Conservation (phyloP, 1,284 basidiomycete species). For the Xerocomus nothofagi region DNA sequence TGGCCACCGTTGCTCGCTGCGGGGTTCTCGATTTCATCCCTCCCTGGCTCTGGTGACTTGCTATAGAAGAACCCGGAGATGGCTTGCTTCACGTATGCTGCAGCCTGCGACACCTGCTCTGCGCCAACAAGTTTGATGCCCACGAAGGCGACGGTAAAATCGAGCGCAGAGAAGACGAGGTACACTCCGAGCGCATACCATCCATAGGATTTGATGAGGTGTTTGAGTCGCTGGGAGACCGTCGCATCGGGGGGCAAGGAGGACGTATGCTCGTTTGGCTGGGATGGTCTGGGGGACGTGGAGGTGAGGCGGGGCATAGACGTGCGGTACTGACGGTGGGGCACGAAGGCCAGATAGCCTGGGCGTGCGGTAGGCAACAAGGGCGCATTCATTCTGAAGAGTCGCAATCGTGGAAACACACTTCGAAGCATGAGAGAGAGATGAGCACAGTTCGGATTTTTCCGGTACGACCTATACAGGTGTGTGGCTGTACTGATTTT, state of each 20-base stretch:
- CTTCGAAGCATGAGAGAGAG: constrained; percentile 20
- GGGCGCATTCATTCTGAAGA: constrained; percentile 38
- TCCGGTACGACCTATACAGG: constrained; percentile 28
- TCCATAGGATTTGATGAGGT: constrained; percentile 88
- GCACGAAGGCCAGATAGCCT: constrained; percentile 28
- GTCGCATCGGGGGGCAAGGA: constrained; percentile 47
- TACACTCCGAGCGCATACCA: constrained; percentile 93
- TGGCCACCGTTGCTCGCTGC: constrained; percentile 41
- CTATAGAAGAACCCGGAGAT: constrained; percentile 44
- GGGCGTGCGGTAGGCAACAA: constrained; percentile 43
- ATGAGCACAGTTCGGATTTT: constrained; percentile 3
- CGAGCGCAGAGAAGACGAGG: constrained; percentile 65
- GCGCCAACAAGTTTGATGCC: constrained; percentile 88
- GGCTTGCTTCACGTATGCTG: constrained; percentile 57
- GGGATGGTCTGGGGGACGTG: background rate
- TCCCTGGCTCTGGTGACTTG: constrained; percentile 61
- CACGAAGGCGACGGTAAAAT: constrained; percentile 82
- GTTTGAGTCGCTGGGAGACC: constrained; percentile 75
- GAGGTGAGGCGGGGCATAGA: constrained; percentile 46
- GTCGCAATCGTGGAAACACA: constrained; percentile 30
- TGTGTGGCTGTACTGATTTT: constrained; percentile 23
- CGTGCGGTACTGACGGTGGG: constrained; percentile 48
- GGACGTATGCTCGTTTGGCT: background rate
- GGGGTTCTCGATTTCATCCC: constrained; percentile 50
- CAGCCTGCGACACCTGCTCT: constrained; percentile 78